Evolutionary conservation across 345 rosid genomes (phyloP).

Genomic region (Rhodomyrtus tomentosa): DNA sequence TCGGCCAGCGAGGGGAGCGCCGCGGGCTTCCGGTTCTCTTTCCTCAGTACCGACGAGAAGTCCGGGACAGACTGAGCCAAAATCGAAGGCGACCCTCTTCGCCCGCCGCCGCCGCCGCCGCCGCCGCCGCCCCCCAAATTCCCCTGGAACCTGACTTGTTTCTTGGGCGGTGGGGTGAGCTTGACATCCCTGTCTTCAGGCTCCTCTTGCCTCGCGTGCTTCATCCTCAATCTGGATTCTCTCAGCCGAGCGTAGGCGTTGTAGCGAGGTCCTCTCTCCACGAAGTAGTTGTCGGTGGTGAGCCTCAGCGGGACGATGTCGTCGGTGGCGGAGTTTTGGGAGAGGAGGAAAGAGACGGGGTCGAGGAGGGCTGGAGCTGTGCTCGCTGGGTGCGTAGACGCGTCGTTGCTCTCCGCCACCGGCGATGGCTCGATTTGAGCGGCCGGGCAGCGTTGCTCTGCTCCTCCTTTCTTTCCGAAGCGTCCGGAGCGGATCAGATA

Average conservation of each 20-base stretch:
- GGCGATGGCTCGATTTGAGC: not conserved
- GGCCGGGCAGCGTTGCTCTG: not conserved
- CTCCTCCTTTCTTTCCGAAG: not conserved
- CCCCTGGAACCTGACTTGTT: conserved; percentile 53
- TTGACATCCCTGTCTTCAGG: conserved; percentile 6
- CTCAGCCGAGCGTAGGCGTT: conserved; percentile 56
- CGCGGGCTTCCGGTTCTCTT: conserved; percentile 65
- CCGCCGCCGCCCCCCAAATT: not conserved
- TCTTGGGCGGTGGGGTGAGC: conserved; percentile 33
- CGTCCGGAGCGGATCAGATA: conserved; percentile 61
- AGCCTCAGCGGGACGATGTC: conserved; percentile 38
- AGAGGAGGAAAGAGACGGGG: conserved; percentile 53
- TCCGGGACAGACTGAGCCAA: conserved; percentile 80
- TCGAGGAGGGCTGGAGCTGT: conserved; percentile 27
- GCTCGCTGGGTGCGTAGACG: conserved; percentile 5
- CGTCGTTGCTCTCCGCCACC: conserved; percentile 5
- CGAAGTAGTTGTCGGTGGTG: conserved; percentile 17
- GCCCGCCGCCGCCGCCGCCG: not conserved
- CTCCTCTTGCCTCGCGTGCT: conserved; percentile 18
- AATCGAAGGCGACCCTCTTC: conserved; percentile 25
- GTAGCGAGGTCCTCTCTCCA: conserved; percentile 87
- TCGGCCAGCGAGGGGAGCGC: conserved; percentile 3
- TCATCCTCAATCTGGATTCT: conserved; percentile 50
- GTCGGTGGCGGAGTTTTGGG: conserved; percentile 33
- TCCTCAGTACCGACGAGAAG: conserved; percentile 52